Conservation (phyloP, 495 filamentous ascomycete genomes). For the Diplogelasinospora grovesii region DNA sequence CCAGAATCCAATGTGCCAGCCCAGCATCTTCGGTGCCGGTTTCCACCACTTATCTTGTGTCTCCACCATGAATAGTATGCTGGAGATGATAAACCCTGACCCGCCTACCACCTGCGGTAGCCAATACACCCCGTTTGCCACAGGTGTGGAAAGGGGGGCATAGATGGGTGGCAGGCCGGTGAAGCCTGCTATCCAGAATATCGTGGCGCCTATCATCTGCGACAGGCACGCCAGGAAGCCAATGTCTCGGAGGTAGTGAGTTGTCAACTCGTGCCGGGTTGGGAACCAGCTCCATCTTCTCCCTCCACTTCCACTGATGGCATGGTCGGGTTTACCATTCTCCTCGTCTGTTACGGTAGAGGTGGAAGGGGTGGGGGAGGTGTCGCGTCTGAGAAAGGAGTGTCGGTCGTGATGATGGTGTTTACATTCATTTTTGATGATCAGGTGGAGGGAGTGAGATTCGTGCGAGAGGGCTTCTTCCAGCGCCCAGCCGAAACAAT, state of each 20-base stretch:
- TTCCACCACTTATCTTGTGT: constrained; percentile 61
- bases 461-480: constrained; percentile 44
- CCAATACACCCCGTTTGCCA: constrained; percentile 55
- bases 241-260: constrained; percentile 60
- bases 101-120: constrained; percentile 63
- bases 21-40: constrained; percentile 52
- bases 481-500: constrained; percentile 68
- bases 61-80: constrained; percentile 60
- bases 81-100: constrained; percentile 54
- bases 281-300: constrained; percentile 55
- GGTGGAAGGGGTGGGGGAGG: too few species aligned
- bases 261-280: constrained; percentile 46
- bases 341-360: not conserved
- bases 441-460: constrained; percentile 21
- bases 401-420: constrained; percentile 47
- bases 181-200: constrained; percentile 66
- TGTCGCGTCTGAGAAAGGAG: constrained; percentile 8
- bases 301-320: not conserved
- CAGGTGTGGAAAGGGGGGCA: constrained; percentile 25
- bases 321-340: not conserved
- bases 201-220: constrained; percentile 54
- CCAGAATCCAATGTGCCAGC: constrained; percentile 45
- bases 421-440: constrained; percentile 31
- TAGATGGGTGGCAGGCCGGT: constrained; percentile 56
- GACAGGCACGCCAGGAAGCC: constrained; percentile 60